Evolutionary conservation across 2,329 filamentous ascomycete species (phyloP).

Genomic region (Fusarium tanahbumbuense): DNA sequence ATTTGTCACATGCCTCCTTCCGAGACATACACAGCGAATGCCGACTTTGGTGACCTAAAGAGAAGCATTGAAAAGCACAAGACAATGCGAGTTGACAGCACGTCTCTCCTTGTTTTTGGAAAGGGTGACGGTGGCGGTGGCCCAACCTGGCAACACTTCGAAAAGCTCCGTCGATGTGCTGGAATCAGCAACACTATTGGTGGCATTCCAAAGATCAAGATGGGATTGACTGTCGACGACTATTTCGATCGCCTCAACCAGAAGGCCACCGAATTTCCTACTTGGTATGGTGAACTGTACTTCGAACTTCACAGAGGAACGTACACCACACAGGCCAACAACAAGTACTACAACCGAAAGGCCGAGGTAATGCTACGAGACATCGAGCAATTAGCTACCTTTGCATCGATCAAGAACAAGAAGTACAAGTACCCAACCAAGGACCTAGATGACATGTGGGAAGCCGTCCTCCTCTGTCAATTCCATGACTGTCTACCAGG

Average conservation of each 20-base stretch:
- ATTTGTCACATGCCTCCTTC: slow-evolving; percentile 97
- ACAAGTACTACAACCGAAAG: slow-evolving; percentile 92
- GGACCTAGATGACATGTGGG: slow-evolving; percentile 97
- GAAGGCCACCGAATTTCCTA: slow-evolving; percentile 83
- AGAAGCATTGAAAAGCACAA: slow-evolving; percentile 93
- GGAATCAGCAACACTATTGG: slow-evolving; percentile 90
- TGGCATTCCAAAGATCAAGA: slow-evolving; percentile 82
- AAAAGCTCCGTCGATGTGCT: slow-evolving; percentile 92
- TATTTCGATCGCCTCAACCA: slow-evolving; percentile 90
- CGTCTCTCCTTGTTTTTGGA: slow-evolving; percentile 91
- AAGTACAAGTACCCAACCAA: slow-evolving; percentile 92
- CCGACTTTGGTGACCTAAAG: slow-evolving; percentile 93
- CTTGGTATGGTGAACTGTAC: slow-evolving; percentile 98
- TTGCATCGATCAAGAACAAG: slow-evolving; percentile 79
- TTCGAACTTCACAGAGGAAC: slow-evolving; percentile 97
- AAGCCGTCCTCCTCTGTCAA: slow-evolving; percentile 88
- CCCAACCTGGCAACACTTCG: slow-evolving; percentile 91
- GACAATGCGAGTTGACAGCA: slow-evolving; percentile 91
- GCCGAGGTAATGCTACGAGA: slow-evolving; percentile 88
- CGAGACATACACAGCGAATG: slow-evolving; percentile 94
- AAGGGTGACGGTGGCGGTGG: slow-evolving; percentile 97
- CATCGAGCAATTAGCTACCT: slow-evolving; percentile 86
- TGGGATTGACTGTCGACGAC: slow-evolving; percentile 91
- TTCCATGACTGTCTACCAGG: slow-evolving; percentile 98
- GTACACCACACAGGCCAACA: slow-evolving; percentile 97